Evolutionary conservation across 495 filamentous ascomycete genomes (phyloP), one percentile per base, ranked within the genome.

Genomic region (Penicillium robsamsonii): DNA sequence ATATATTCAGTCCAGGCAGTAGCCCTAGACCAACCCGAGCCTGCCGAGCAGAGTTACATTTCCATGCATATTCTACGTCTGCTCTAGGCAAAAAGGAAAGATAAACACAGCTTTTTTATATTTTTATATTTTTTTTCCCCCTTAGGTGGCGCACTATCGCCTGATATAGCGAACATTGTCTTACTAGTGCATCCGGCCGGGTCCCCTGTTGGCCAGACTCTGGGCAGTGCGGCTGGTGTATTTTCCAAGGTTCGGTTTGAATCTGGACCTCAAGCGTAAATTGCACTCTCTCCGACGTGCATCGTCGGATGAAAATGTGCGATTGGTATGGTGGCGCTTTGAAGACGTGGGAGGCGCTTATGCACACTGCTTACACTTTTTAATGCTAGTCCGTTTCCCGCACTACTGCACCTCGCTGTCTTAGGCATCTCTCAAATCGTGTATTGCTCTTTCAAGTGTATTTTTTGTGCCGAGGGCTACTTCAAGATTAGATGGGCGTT

Each of bases 51-150:
- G 55, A 56, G 63, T 62, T 63, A 63, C 61, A 64, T 68, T 69
- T 75, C 75, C 68, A 76, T 76, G 73, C 75, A 75, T 71, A 50
- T 77, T 76, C 73, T 75, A 65, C 70, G 70, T 57, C 68, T 58
- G 67, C 65, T 74, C 67, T 66, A 69, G 57, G 55, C 53, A 53
- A 40, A 5, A 29, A 46, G 40, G 18, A 37, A 53, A 50, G n/a
- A 47, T 24, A 38, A 46, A 10, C 24, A 46, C 15, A 25, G 0
- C 5, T 4, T 30, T 3, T 38, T 25, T 4, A 27, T 27, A 1
- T 7, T 20, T 31, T 13, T 22, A 2, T 17, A 1, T 12, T 35
- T 29, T n/a, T 10, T 17, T 24, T 15, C 25, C 5, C 22, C 9
- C n/a, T 29, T 12, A 6, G 20, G 33, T 41, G 50, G 50, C 35